These are phyloP conservation scores for Phytophthora multivora DNA, from an alignment of 352 stramenopile genomes.

Conservation along the genomic window DNA sequence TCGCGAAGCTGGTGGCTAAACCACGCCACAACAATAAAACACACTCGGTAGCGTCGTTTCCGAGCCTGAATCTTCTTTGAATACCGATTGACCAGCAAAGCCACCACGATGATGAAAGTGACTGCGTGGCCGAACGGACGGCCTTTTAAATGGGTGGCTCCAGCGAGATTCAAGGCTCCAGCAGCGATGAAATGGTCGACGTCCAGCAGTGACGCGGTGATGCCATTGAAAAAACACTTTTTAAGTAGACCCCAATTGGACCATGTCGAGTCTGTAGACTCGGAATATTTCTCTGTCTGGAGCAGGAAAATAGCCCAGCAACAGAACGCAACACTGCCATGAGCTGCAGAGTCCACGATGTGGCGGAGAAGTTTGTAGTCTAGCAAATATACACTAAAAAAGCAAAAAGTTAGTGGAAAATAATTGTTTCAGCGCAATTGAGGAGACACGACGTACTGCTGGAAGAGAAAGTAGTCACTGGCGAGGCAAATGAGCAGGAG, in stretches of 20 bases:
- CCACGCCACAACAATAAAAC: constrained; percentile 61
- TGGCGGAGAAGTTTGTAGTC: constrained; percentile 56
- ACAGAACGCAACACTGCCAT: constrained; percentile 59
- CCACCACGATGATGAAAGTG: constrained; percentile 64
- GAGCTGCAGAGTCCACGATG: constrained; percentile 64
- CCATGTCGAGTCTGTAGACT: constrained; percentile 6
- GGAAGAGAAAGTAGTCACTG: constrained; percentile 64
- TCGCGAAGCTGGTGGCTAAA: constrained; percentile 77
- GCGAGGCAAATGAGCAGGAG: constrained; percentile 52
- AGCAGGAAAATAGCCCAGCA: constrained; percentile 70
- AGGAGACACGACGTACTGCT: constrained; percentile 43
- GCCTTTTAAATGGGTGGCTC: constrained; percentile 59
- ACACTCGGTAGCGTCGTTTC: constrained; percentile 39
- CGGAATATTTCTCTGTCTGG: constrained; percentile 24
- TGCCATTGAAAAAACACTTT: constrained; percentile 44
- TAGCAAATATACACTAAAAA: constrained; percentile 31
- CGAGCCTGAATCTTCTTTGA: constrained; percentile 24
- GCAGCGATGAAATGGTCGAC: constrained; percentile 80
- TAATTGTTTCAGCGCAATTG: neutral
- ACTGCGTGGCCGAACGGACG: constrained; percentile 73
- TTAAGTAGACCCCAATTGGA: constrained; percentile 30
- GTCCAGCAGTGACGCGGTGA: constrained; percentile 58
- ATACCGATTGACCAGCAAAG: constrained; percentile 42
- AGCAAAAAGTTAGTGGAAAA: neutral
- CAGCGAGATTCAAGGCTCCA: constrained; percentile 52